These are phyloP conservation scores for Eustoma russellianum DNA, from an alignment of 257 asterid species.

Conservation along the genomic window DNA sequence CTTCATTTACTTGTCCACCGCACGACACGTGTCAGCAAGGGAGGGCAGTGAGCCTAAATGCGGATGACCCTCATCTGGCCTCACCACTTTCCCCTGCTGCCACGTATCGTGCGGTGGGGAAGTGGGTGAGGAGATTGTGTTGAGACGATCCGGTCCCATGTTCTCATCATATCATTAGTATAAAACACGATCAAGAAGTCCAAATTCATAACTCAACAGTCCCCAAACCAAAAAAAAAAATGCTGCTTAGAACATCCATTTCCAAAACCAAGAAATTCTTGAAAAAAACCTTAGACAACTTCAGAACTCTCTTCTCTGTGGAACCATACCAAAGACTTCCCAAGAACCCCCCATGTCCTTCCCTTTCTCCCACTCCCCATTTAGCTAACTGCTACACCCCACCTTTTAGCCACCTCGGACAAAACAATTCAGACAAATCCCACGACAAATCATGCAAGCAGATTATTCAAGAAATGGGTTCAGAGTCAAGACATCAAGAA, in stretches of 20 bases:
- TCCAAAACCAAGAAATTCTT: conserved; percentile 30
- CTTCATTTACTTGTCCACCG: too few relatives aligned
- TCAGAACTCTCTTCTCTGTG: conserved; percentile 23
- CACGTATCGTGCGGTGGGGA: too few relatives aligned
- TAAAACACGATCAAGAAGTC: background rate
- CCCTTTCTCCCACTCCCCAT: background rate
- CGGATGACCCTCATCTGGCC: too few relatives aligned
- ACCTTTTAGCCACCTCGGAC: background rate
- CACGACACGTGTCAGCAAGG: too few relatives aligned
- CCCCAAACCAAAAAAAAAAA: conserved; percentile 1
- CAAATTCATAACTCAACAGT: background rate
- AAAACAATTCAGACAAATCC: background rate
- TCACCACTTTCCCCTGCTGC: too few relatives aligned
- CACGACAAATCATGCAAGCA: too few relatives aligned
- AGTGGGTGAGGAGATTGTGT: too few relatives aligned
- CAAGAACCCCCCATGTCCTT: conserved; percentile 18
- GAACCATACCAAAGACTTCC: conserved; percentile 31
- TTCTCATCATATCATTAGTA: too few relatives aligned
- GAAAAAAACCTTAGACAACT: conserved; percentile 18
- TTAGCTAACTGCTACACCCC: background rate
- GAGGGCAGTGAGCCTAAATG: too few relatives aligned
- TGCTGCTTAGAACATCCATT: conserved; percentile 21
- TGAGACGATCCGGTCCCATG: too few relatives aligned
- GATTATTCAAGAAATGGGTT: too few relatives aligned
- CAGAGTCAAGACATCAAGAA: too few relatives aligned